phyloP scores from a whole-genome alignment of 2,329 filamentous ascomycete species.

The Fusarium begoniae region DNA sequence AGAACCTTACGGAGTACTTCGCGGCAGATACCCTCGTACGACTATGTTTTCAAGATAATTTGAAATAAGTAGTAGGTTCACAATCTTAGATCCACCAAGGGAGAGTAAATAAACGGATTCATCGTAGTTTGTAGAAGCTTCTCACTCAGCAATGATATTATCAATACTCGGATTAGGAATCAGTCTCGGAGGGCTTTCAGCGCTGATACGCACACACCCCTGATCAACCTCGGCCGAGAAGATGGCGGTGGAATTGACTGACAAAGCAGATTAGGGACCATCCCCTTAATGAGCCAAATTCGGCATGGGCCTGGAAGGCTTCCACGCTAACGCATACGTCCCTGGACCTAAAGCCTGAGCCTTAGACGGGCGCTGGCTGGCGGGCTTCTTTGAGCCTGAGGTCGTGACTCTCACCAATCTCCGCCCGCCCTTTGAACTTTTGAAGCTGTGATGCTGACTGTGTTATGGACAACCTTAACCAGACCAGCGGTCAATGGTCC shows the following conservation, averaged over 20 bases:
- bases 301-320: not conserved
- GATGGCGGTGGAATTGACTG: slow-evolving; percentile 6
- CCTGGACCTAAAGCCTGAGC: slow-evolving; percentile 5
- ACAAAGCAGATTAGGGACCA: slow-evolving; percentile 36
- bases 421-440: slow-evolving; percentile 14
- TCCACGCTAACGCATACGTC: slow-evolving; percentile 4
- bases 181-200: slow-evolving; percentile 1
- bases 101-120: not conserved
- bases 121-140: slow-evolving; percentile 28
- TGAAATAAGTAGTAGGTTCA: not conserved
- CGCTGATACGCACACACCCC: slow-evolving; percentile 18
- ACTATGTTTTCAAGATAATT: not conserved
- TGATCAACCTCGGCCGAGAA: slow-evolving; percentile 23
- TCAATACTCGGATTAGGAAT: slow-evolving; percentile 35
- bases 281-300: slow-evolving; percentile 19
- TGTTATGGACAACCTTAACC: slow-evolving; percentile 33
- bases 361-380: slow-evolving; percentile 6
- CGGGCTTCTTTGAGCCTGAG: slow-evolving; percentile 2
- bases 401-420: slow-evolving; percentile 13
- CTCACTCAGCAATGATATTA: slow-evolving; percentile 20
- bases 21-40: not conserved
- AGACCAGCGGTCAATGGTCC: slow-evolving; percentile 31
- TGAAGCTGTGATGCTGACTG: slow-evolving; percentile 24
- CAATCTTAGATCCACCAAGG: not conserved
- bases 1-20: not conserved